Evolutionary conservation across 2,329 filamentous ascomycete genomes (phyloP).

Genomic region (Orbilia ellipsospora): DNA sequence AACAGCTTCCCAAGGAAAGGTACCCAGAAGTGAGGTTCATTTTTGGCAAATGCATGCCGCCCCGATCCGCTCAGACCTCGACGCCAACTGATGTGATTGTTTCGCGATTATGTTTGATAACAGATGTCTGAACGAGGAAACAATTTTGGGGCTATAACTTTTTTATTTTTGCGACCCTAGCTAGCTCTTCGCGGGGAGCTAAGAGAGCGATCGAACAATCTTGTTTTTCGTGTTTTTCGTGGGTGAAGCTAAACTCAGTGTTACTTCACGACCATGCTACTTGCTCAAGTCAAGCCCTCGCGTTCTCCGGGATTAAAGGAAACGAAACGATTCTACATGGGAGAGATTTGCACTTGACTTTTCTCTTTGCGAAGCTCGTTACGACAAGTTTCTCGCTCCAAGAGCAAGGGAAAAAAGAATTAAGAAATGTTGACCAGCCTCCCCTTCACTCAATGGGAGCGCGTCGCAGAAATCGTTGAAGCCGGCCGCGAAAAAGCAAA

Average conservation of each 20-base stretch:
- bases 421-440: slow-evolving; percentile 50
- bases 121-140: slow-evolving; percentile 20
- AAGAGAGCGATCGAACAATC: background rate
- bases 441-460: slow-evolving; percentile 57
- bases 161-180: slow-evolving; percentile 19
- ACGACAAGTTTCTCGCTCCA: slow-evolving; percentile 44
- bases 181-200: slow-evolving; percentile 10
- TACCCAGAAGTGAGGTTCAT: slow-evolving; percentile 54
- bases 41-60: slow-evolving; percentile 55
- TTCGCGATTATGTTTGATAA: slow-evolving; percentile 44
- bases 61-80: slow-evolving; percentile 50
- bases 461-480: slow-evolving; percentile 57
- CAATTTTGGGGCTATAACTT: slow-evolving; percentile 1
- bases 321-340: slow-evolving; percentile 42
- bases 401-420: slow-evolving; percentile 36
- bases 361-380: slow-evolving; percentile 49
- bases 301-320: slow-evolving; percentile 11
- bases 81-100: slow-evolving; percentile 31
- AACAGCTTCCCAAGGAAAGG: slow-evolving; percentile 49
- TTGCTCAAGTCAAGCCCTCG: slow-evolving; percentile 11
- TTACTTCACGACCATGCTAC: too few species aligned
- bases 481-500: slow-evolving; percentile 53
- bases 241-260: background rate
- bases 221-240: slow-evolving; percentile 24
- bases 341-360: slow-evolving; percentile 48